Base-by-base conservation (phyloP, 169 alveolate genomes). In the Blepharisma undulans region DNA sequence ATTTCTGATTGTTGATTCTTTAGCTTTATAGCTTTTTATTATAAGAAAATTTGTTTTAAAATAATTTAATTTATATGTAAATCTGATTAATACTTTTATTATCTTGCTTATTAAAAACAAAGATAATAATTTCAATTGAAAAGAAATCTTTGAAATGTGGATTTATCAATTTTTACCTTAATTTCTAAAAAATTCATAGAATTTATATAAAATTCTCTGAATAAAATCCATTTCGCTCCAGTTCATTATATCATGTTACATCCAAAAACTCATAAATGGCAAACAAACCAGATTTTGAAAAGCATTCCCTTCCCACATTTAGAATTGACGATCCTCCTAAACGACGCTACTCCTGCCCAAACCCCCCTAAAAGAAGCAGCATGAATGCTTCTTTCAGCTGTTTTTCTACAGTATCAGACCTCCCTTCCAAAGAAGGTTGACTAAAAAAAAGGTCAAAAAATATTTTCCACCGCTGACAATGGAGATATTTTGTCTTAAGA, bases 401-500 rank as follows among this genome's bases (percentile, higher is more conserved):
- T 48, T 48, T 48, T 18, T 1, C 66, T 10, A 48, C 66, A 12
- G 7, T 18, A 10, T 48, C 80, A 72, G 86, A 25, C 16, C 86
- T 86, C 0, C 91, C 91, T 21, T 6, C 27, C 8, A 86, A 66
- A 29, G 27, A 27, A 7, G 91, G 91, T 18, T 86, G 91, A 29
- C 59, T 86, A n/a, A 21, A 71, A 72, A 86, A 86, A 71, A 27
- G 84, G 8, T 71, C 91, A 60, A 86, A 34, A n/a, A 25, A 27
- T 21, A 22, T 86, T 34, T 29, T 86, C 66, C 61, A 86, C 29
- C 48, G 91, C 59, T 86, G 91, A 48, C 84, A 86, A 72, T 22
- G 72, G 48, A 72, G 92, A 76, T 88, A 33, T 36, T 76, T 88
- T 72, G 92, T 74, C 30, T 72, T 88, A 7, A 14, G 33, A 22